Evolutionary conservation across 108 stramenopile genomes (phyloP), one percentile per base, ranked within the genome.

Genomic region (Conticribra guillardii): DNA sequence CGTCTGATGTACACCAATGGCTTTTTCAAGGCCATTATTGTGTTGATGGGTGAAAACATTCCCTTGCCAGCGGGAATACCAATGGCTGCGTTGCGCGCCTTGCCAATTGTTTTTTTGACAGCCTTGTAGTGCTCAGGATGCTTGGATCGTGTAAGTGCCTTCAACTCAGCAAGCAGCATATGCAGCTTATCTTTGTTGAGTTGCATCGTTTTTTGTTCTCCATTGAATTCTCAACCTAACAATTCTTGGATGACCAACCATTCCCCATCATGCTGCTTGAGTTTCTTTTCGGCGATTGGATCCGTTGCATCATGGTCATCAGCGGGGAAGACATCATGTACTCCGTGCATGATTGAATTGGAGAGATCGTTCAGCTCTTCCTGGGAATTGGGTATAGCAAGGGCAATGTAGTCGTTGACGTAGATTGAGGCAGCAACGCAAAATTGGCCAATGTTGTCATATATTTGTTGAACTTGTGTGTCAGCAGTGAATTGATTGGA

Each of bases 201-300:
- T 27, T 32, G 33, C 1, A 52, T 2, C 0, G 65, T 69, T 31
- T 69, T 47, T 0, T 57, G 37, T 17, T 30, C 56, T 21, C 59
- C 59, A 24, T 45, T 26, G 34, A 60, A 60, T 24, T 41, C 34
- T 24, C 34, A 45, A 21, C 59, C 59, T 1, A 60, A 21, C 8
- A 63, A 5, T 9, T 63, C 62, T 30, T 63, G 2, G n/a, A 3
- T 9, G 9, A 51, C 19, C 21, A 5, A 5, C 50, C 50, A 51
- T 22, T 11, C 17, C 4, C 46, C 55, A 2, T 64, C 64, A 4
- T 34, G 41, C 54, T 56, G 41, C 4, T 17, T 44, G n/a, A 66
- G 16, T 30, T 66, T 64, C 26, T 64, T 73, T n/a, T 41, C 16
- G 24, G 72, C 56, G 0, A 71, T 54, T 17, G 83, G 79, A 52